Conservation (phyloP, 257 asterid genomes). For the Anisodus tanguticus region DNA sequence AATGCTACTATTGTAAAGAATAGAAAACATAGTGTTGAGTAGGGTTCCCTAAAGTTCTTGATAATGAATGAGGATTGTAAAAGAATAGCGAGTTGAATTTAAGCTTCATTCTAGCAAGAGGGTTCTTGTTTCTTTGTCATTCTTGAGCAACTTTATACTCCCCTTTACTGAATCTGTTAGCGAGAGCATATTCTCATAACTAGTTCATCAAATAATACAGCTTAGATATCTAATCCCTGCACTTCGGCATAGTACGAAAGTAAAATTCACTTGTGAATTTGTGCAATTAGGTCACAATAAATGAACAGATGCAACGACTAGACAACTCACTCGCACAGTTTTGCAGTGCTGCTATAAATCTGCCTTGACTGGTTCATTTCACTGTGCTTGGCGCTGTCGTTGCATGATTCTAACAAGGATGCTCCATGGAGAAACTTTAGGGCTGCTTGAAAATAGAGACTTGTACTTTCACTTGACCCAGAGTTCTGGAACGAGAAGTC, state of each 20-base stretch:
- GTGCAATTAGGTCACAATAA: constrained; percentile 9
- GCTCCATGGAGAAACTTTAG: constrained; percentile 97
- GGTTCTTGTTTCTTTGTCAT: constrained; percentile 18
- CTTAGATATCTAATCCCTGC: constrained; percentile 22
- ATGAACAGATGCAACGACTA: background rate
- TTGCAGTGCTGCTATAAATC: constrained; percentile 93
- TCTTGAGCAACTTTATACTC: background rate
- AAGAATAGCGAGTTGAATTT: background rate
- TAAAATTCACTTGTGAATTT: constrained; percentile 6
- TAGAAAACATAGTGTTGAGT: constrained; percentile 16
- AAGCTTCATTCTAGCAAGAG: constrained; percentile 22
- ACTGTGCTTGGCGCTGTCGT: constrained; percentile 71
- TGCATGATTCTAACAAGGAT: constrained; percentile 80
- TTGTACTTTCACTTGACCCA: constrained; percentile 81
- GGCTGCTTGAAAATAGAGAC: constrained; percentile 85
- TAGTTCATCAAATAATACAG: constrained; percentile 16
- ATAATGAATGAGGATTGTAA: constrained; percentile 19
- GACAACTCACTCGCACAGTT: constrained; percentile 91
- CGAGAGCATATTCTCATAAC: background rate
- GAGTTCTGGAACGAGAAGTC: constrained; percentile 58
- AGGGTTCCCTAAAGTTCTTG: constrained; percentile 16
- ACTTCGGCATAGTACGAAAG: background rate
- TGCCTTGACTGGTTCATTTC: constrained; percentile 77
- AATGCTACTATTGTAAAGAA: background rate
- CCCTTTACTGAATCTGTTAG: background rate